A percentile compares a stretch with the other conserved stretches of the same genome.
Conservation (phyloP, 371 early-diverging fungal genomes). For the Lichtheimia ramosa region DNA sequence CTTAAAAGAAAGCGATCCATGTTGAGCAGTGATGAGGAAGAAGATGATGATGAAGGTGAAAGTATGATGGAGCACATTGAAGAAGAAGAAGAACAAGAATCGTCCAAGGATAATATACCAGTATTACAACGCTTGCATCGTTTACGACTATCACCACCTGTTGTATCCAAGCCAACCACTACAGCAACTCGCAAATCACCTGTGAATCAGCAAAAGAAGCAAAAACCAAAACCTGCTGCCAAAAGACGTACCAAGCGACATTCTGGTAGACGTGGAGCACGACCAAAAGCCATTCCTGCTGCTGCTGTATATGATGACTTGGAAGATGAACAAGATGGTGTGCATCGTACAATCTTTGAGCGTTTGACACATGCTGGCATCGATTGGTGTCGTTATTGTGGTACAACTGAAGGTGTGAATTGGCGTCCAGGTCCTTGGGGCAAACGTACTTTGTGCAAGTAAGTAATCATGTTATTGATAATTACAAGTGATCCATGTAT, state of each 20-base stretch:
- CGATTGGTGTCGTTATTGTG: constrained; percentile 80
- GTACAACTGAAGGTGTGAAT: constrained; percentile 72
- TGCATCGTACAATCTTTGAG: constrained; percentile 34
- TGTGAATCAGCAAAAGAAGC: neutral
- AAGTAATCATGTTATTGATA: constrained; percentile 12
- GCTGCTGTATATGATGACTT: neutral
- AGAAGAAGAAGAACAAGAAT: constrained; percentile 5
- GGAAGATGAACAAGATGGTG: constrained; percentile 11
- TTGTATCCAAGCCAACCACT: neutral
- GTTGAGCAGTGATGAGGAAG: neutral
- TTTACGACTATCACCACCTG: constrained; percentile 1
- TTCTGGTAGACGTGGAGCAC: constrained; percentile 8
- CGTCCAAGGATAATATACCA: neutral
- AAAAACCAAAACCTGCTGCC: constrained; percentile 8
- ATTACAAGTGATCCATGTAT: neutral
- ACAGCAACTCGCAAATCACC: neutral
- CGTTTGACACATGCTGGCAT: constrained; percentile 37
- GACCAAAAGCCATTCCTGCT: constrained; percentile 3
- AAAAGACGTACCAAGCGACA: constrained; percentile 13
- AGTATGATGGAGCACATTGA: neutral
- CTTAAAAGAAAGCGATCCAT: constrained; percentile 11
- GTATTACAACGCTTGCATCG: constrained; percentile 10
- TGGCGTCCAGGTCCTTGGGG: constrained; percentile 84
- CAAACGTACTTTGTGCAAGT: constrained; percentile 77
- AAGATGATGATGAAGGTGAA: neutral